Conservation (phyloP, 441 rosid species). For the Sinapis alba region DNA sequence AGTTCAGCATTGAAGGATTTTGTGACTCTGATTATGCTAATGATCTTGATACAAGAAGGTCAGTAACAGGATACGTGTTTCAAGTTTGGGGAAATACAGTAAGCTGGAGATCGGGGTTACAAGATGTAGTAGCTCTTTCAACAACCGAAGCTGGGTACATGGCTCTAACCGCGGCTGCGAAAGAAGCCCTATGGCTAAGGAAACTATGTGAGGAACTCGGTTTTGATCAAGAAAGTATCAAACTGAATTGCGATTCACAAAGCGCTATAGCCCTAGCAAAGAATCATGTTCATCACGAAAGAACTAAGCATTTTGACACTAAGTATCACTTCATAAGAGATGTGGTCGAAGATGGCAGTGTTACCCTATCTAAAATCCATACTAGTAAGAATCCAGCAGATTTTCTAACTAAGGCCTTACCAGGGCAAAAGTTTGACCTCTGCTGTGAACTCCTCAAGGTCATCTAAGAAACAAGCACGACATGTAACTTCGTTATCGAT, state of each 20-base stretch:
- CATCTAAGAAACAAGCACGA: background rate
- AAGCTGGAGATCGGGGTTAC: background rate
- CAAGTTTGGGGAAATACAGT: background rate
- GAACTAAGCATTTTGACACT: no score
- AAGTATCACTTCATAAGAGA: no score
- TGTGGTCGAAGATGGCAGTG: no score
- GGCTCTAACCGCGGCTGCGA: background rate
- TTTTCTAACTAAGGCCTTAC: no score
- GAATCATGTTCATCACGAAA: no score
- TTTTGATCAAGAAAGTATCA: background rate
- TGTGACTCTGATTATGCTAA: background rate
- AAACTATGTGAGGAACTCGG: background rate
- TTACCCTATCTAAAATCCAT: no score
- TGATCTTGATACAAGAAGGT: background rate
- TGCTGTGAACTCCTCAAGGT: background rate
- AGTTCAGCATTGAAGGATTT: background rate
- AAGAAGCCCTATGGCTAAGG: background rate
- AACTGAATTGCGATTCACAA: background rate
- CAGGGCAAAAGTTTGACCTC: no score
- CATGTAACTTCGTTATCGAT: background rate
- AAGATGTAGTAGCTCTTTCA: background rate
- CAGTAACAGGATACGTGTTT: background rate
- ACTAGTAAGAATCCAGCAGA: no score
- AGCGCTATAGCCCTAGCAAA: background rate
- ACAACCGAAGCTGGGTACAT: background rate